Base-by-base conservation (phyloP, 2,329 filamentous ascomycete genomes). In the Fusarium mangiferae region DNA sequence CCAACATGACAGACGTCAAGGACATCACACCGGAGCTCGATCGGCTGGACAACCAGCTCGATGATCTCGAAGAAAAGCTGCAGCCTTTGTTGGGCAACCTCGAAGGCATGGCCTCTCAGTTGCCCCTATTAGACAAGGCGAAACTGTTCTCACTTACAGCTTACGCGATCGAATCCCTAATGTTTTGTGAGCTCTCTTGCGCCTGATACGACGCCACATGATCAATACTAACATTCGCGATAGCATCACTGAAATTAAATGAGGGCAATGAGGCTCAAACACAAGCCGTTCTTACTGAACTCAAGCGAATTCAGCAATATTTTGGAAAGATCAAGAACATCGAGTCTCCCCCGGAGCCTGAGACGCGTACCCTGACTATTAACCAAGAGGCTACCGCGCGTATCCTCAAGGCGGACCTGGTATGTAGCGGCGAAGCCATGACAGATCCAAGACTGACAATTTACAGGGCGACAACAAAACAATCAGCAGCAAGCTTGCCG, bases 81-180 rank as follows among this genome's bases (percentile, higher is more conserved):
- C 84, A 89, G 72, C 94, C 96, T n/a, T 85, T 98, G 11, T 84
- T 97, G 33, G 85, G 87, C 41, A 87, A 87, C 56, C 84, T 98
- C 48, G 86, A 90, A 57, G 90, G 92, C 45, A 89, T 90, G 64
- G 90, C 94, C 10, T 91, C 90, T 62, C 94, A 94, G 80, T 87
- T 98, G 35, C 95, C 96, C 4, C 87, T 98, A n/a, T 88, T 99
- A 69, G 96, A 98, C 85, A 95, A 94, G 84, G 95, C 96, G 13
- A 98, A 98, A 84, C 90, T 98, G 68, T 94, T 97, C 80, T 92
- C 96, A n/a, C 87, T 97, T 26, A 88, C 92, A 58, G 93, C 94
- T 24, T 99, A 98, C 82, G 90, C 95, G 0, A 92, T 99, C 72
- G 96, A 98, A 80, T 97, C 95, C 1, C 85, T 98, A 15, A 85